Conservation (phyloP, 352 stramenopile genomes). For the Phytophthora europaea region DNA sequence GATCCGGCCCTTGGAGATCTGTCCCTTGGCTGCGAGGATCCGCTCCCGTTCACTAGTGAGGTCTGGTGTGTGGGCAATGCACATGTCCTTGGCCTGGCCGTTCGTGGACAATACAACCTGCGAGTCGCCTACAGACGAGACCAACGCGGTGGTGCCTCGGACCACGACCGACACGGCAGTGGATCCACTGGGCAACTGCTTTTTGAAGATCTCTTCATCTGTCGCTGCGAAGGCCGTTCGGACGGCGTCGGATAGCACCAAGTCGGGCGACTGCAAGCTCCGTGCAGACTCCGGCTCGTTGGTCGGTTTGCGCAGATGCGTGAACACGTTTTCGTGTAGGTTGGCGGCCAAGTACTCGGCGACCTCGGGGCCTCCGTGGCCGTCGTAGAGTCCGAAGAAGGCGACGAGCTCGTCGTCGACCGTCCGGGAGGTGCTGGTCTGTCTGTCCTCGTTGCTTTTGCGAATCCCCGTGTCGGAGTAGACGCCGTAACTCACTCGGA, state of each 20-base stretch:
- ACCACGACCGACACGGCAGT: conserved; percentile 76
- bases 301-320: conserved; percentile 41
- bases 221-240: conserved; percentile 62
- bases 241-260: conserved; percentile 45
- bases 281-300: conserved; percentile 41
- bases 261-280: conserved; percentile 25
- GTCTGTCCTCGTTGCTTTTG: conserved; percentile 82
- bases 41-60: conserved; percentile 76
- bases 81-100: conserved; percentile 67
- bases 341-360: conserved; percentile 72
- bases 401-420: conserved; percentile 71
- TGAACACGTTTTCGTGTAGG: conserved; percentile 71
- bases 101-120: conserved; percentile 79
- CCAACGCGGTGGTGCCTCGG: conserved; percentile 54
- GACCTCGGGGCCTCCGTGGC: conserved; percentile 78
- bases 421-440: conserved; percentile 56
- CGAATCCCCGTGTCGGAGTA: conserved; percentile 83
- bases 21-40: conserved; percentile 85
- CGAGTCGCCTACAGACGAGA: conserved; percentile 85
- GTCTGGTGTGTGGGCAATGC: conserved; percentile 74
- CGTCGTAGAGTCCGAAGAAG: conserved; percentile 90
- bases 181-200: conserved; percentile 78
- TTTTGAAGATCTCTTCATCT: conserved; percentile 80
- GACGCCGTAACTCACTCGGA: conserved; percentile 73
- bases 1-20: conserved; percentile 86